Evolutionary conservation across 345 rosid genomes (phyloP), one percentile per base, ranked within the genome.

Genomic region (Salix dunnii): DNA sequence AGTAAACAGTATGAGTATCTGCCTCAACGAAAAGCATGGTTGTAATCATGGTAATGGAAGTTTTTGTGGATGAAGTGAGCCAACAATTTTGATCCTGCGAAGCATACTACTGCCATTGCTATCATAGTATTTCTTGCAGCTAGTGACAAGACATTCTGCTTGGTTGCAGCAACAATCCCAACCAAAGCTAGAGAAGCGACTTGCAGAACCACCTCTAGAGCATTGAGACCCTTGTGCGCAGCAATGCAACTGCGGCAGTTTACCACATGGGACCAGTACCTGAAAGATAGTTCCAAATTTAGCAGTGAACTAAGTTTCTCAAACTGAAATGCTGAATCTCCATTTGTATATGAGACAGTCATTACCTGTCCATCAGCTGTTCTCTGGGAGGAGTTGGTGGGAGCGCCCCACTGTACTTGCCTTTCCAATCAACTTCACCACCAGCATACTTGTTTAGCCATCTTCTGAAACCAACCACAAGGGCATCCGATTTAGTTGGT

Each of bases 71-170:
- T 84, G 86, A 92, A 92, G 46, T 91, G 91, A 75, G 91, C 86
- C 84, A 94, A 74, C 96, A 91, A 90, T 86, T 80, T 94, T 7
- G 98, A 92, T 64, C 91, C 92, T 42, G 88, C 94, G 76, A 94
- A 91, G 84, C 91, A 89, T 71, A 84, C 18, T 21, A 91, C 80
- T 2, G 97, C 97, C 38, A 85, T 78, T 14, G 80, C 82, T 18
- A 89, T 84, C 70, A 89, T 40, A 0, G 77, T 31, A 28, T 62
- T 85, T 46, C 49, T 46, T 46, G 49, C 49, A 46, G 49, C 49
- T 13, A 46, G 5, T 14, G 49, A 46, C 49, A 46, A 1, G 58
- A 18, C 58, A 20, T 62, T 43, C 70, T 88, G 91, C 82, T 84
- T 92, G 0, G 82, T 48, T 76, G 87, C 88, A 3, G 93, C 91